Evolutionary conservation across 257 asterid species (phyloP).

Genomic region (Solanum etuberosum): DNA sequence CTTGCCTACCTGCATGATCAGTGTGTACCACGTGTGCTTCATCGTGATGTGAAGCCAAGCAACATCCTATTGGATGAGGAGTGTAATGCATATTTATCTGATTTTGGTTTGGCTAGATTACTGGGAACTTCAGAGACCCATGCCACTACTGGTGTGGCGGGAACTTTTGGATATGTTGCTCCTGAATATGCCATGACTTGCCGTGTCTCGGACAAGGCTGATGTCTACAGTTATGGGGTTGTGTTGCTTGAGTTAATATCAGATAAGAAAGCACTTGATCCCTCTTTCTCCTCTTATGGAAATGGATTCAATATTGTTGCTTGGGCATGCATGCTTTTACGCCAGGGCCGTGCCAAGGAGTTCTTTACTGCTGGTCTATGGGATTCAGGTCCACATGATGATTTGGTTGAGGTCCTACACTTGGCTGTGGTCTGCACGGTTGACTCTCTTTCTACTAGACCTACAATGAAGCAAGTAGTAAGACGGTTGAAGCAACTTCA

Average conservation of each 20-base stretch:
- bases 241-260: slow-evolving; percentile 82
- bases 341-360: slow-evolving; percentile 77
- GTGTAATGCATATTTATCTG: slow-evolving; percentile 67
- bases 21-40: slow-evolving; percentile 88
- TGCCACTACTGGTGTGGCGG: slow-evolving; percentile 87
- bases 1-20: slow-evolving; percentile 88
- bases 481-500: slow-evolving; percentile 82
- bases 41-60: slow-evolving; percentile 94
- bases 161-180: slow-evolving; percentile 89
- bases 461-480: slow-evolving; percentile 87
- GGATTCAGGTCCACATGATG: slow-evolving; percentile 87
- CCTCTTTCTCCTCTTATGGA: slow-evolving; percentile 80
- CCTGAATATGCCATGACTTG: slow-evolving; percentile 94
- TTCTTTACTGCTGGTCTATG: slow-evolving; percentile 75
- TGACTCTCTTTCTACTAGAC: slow-evolving; percentile 64
- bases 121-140: slow-evolving; percentile 82
- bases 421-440: slow-evolving; percentile 80
- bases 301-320: slow-evolving; percentile 84
- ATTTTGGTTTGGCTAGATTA: slow-evolving; percentile 75
- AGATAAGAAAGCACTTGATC: slow-evolving; percentile 83
- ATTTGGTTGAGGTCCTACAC: slow-evolving; percentile 72
- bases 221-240: slow-evolving; percentile 87
- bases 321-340: slow-evolving; percentile 84
- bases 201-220: slow-evolving; percentile 92
- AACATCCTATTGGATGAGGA: slow-evolving; percentile 81